Evolutionary conservation across 306 rosid genomes (phyloP), one percentile per base, ranked within the genome.

Genomic region (Acmispon strigosus): DNA sequence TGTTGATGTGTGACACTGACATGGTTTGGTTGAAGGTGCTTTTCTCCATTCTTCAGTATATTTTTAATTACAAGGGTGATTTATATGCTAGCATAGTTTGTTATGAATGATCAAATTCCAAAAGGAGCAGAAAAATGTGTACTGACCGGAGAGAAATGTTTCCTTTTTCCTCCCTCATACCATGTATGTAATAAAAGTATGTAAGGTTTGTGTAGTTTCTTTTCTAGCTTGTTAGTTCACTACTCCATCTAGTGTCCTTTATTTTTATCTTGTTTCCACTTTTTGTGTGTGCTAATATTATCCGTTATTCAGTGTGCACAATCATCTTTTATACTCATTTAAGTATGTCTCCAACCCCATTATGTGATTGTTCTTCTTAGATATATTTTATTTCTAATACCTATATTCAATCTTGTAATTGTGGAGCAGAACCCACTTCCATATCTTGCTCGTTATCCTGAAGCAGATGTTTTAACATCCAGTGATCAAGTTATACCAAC

Each of bases 21-120:
- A 94, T 94, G 99, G 97, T 94, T 57, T 94, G 99, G 99, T 78
- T 94, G 75, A 94, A 94, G 97, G 99, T 94, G 70, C 76, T 6
- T 55, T 69, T 45, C 66, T 62, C 34, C 62, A 32, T 68, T 53
- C 3, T 27, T 27, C 32, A 2, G 32, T 45, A 47, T 55, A 66
- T 42, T 19, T 72, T 70, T 32, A 20, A 18, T 63, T 57, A 20
- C 55, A 41, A 61, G 14, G 27, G 17, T 42, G 53, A 42, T 43
- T 62, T 12, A 32, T 69, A 10, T 44, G 72, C 19, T 75, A 34
- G 39, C 15, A 36, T 68, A 43, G 20, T 41, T 74, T 71, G 44
- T 34, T 8, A 50, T 50, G 50, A 47, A 32, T 64, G n/a, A 69
- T 36, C 52, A 74, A 32, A 60, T 11, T 37, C 57, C 34, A 32